phyloP scores from a whole-genome alignment of 1,284 basidiomycete species.

The Exobasidium cylindrosporum region DNA sequence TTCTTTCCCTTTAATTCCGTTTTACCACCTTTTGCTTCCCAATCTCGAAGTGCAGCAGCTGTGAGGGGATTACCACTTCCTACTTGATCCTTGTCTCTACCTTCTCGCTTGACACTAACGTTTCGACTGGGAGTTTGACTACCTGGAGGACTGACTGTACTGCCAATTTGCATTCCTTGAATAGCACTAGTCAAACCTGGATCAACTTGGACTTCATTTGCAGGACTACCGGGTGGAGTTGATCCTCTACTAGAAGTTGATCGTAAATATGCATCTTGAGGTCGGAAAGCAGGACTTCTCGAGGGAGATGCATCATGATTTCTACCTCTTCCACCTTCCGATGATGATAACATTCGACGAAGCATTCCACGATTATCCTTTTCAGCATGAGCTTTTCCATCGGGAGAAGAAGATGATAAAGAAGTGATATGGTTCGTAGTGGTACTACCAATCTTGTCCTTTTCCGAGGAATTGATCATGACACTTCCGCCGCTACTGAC shows the following conservation, averaged over 20 bases:
- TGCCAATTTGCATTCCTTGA: slow-evolving; percentile 26
- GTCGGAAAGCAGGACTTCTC: slow-evolving; percentile 26
- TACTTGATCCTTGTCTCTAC: slow-evolving; percentile 6
- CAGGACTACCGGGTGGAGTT: slow-evolving; percentile 37
- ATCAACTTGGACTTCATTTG: slow-evolving; percentile 30
- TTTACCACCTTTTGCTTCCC: slow-evolving; percentile 38
- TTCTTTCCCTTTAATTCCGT: slow-evolving; percentile 29
- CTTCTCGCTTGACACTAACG: slow-evolving; percentile 36
- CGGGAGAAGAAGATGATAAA: neutral
- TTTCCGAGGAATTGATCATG: slow-evolving; percentile 16
- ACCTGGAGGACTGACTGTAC: slow-evolving; percentile 21
- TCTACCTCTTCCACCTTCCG: slow-evolving; percentile 15
- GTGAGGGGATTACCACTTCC: slow-evolving; percentile 29
- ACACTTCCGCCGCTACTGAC: slow-evolving; percentile 24
- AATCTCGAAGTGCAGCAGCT: slow-evolving; percentile 46
- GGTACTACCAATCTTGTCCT: slow-evolving; percentile 23
- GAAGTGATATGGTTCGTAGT: neutral
- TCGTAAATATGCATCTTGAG: neutral
- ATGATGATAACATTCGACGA: slow-evolving; percentile 44
- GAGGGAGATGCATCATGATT: slow-evolving; percentile 22
- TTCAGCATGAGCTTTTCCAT: neutral
- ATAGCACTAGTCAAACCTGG: slow-evolving; percentile 25
- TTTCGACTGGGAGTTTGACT: slow-evolving; percentile 43
- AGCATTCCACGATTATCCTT: slow-evolving; percentile 47
- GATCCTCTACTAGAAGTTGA: slow-evolving; percentile 17